Base-by-base conservation (phyloP, 139 green algal genomes). In the Chlorella vulgaris region DNA sequence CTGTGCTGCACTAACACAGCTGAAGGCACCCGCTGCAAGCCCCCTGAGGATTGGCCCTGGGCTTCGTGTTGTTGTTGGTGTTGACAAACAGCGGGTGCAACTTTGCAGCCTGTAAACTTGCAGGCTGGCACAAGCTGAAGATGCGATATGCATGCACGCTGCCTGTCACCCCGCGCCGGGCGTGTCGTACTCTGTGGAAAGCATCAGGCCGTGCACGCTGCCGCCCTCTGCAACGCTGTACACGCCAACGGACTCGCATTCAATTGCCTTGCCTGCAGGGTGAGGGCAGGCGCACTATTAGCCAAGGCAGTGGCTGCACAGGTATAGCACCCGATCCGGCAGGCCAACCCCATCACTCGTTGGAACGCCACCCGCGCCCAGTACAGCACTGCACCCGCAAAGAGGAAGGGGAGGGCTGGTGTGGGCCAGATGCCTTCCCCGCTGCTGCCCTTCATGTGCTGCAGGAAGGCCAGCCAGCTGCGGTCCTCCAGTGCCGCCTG, bases 381-480 rank as follows among this genome's bases (percentile, higher is more conserved):
- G 15, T 58, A 58, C 47, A 58, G 47, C 47, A 15, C 47, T 58
- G 15, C 55, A 70, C 74, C 58, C 4, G 74, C 74, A 42, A 80
- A 80, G 50, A 80, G 58, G 38, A 80, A 71, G 28, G 74, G 74
- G 50, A 80, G 55, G 55, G 55, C 15, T 15, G 55, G 55, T 28
- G 55, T 65, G 5, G 55, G 55, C 55, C 73, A 79, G 35, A 79
- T 35, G 31, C 73, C 73, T 36, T 79, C 73, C 42, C 73, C 73
- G 53, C 73, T 79, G 73, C 73, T 79, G 73, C 73, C 73, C 51
- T 67, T 63, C 22, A 79, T 60, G 35, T 69, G 73, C 53, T 55
- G 73, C 73, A 79, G 26, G 28, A 79, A 79, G 51, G 51, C 73
- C 35, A 79, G 73, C 73, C 73, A 79, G 73, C 29, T 50, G 73